phyloP scores from a whole-genome alignment of 176 grass and related monocot species.

The Urochloa ruziziensis region DNA sequence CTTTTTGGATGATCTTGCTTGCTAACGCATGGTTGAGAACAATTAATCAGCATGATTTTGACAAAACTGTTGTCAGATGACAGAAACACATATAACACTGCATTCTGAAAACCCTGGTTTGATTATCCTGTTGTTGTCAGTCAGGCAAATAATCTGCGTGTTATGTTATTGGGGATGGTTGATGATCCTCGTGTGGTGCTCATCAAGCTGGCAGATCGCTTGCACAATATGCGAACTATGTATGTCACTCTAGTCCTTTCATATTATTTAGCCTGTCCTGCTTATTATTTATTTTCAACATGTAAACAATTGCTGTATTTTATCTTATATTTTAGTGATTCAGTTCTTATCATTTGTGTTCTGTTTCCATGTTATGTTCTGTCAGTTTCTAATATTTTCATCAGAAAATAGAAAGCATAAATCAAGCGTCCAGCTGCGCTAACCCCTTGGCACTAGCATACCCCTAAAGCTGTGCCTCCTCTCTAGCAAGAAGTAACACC shows the following conservation, averaged over 20 bases:
- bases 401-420: neutral
- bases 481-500: neutral
- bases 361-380: conserved; percentile 8
- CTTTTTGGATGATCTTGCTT: conserved; percentile 23
- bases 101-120: conserved; percentile 30
- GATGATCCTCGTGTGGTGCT: conserved; percentile 98
- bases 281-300: conserved; percentile 11
- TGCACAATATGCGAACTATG: conserved; percentile 99
- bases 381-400: conserved; percentile 20
- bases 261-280: conserved; percentile 1
- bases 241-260: conserved; percentile 40
- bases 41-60: conserved; percentile 6
- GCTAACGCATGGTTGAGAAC: conserved; percentile 10
- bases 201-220: conserved; percentile 91
- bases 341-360: neutral
- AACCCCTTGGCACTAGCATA: neutral
- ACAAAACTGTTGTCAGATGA: neutral
- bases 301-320: neutral
- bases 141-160: conserved; percentile 94
- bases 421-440: neutral
- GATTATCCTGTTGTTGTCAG: conserved; percentile 48
- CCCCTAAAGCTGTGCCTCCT: too few species aligned
- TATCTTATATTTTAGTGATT: conserved; percentile 12
- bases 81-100: conserved; percentile 13
- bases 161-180: conserved; percentile 98